phyloP scores from a whole-genome alignment of 2,329 filamentous ascomycete species.

The Metarhizium album region DNA sequence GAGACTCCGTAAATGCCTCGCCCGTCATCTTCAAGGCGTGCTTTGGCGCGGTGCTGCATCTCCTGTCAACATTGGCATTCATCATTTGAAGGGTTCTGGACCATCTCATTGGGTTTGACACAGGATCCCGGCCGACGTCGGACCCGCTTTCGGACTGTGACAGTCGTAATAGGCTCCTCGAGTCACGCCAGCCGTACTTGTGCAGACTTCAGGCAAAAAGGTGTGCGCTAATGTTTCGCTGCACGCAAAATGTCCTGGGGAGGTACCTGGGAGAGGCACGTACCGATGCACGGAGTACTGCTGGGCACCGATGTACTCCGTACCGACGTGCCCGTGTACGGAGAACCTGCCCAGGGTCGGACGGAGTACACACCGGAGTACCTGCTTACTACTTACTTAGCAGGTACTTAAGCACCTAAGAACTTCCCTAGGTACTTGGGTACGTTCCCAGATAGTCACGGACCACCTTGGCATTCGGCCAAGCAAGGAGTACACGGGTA shows the following conservation, averaged over 20 bases:
- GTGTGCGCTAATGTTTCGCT: slow-evolving; percentile 1
- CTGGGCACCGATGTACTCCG: not conserved
- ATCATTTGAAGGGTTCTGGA: slow-evolving; percentile 2
- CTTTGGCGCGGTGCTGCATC: slow-evolving; percentile 5
- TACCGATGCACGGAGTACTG: not conserved
- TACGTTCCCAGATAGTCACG: not conserved
- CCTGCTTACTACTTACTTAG: no score
- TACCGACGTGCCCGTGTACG: no score
- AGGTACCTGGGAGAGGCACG: slow-evolving; percentile 1
- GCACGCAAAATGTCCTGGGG: not conserved
- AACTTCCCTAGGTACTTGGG: not conserved
- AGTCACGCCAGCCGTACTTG: slow-evolving; percentile 1
- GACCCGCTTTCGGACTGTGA: slow-evolving; percentile 5
- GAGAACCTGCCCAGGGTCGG: no score
- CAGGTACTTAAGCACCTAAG: no score
- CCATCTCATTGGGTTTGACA: slow-evolving; percentile 7
- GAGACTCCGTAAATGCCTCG: slow-evolving; percentile 9
- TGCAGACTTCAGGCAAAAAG: slow-evolving; percentile 3
- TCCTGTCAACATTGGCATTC: slow-evolving; percentile 3
- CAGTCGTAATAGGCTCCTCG: slow-evolving; percentile 1
- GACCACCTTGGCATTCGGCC: no score
- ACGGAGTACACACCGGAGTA: no score
- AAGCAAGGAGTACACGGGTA: not conserved
- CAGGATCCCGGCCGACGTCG: slow-evolving; percentile 3
- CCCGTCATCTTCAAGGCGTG: slow-evolving; percentile 9